Evolutionary conservation across 2,329 filamentous ascomycete species (phyloP), one percentile per base, ranked within the genome.

Genomic region (Alternaria postmessia): DNA sequence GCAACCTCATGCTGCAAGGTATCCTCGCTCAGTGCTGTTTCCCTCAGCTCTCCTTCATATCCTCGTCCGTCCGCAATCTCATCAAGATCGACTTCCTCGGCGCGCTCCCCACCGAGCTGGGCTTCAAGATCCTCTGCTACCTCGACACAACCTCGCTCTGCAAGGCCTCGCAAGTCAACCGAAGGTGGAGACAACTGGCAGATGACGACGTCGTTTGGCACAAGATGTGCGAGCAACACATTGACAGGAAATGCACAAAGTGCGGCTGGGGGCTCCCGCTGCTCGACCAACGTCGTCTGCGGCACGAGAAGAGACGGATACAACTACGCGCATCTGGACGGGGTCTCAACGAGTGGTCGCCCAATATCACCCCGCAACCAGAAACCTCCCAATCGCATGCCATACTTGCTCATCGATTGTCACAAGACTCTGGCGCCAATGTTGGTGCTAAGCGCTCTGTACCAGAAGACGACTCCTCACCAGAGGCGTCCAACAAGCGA

Each of bases 191-290:
- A 63, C 87, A 87, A 58, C 82, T 99, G 41, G 94, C 95, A n/a
- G 95, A 98, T 71, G 94, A 97, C 74, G 94, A 99, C 77, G 91
- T 96, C 8, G 94, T 99, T 4, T 99, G 95, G 95, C 92, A 97
- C 75, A 91, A 90, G 65, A 97, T 98, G 94, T 99, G 95, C 76
- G 93, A 97, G 78, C 94, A 98, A 75, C 94, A 97, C 78, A 96
- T 97, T 69, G 92, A 96, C 76, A 85, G 93, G 62, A 96, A 96
- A 76, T 97, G 94, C 78, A 94, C 89, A 61, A 96, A 95, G 75
- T 99, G 95, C 75, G 94, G 95, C 24, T 98, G 94, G 93, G 95
- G 95, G 3, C 80, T 99, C 61, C 95, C 95, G 16, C 81, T 96
- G 57, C 82, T 99, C 51, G 95, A 99, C 74, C 87, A 93, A 70